Base-by-base conservation (phyloP, 108 stramenopile genomes). In the Cylindrotheca closterium region DNA sequence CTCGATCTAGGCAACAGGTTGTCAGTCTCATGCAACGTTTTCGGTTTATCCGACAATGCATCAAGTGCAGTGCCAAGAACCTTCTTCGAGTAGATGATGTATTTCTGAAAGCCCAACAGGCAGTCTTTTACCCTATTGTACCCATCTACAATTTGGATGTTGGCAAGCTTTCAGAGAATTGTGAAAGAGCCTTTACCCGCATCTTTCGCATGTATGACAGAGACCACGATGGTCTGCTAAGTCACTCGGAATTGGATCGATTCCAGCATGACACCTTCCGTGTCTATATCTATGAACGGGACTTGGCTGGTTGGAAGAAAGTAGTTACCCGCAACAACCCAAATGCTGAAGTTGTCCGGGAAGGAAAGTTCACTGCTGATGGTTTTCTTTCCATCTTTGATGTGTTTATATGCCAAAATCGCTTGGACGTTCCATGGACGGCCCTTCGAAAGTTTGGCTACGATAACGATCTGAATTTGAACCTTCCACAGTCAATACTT, bases 351-450 rank as follows among this genome's bases (percentile, higher is more conserved):
- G 77, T 86, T 12, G 56, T 87, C 15, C 70, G 77, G 8, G 80
- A 91, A 47, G 83, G 83, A 54, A 88, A 85, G 62, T 87, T 92
- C 53, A 88, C 91, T 0, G 68, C 81, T n/a, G 74, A 70, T 7
- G 91, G 91, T 18, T 92, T 92, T 65, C 66, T 86, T 51, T 77
- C 83, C 47, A 88, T 92, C 47, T 88, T 88, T 62, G 91, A 92
- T 68, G 82, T 88, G 29, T 92, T 88, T 26, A 84, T 92, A 51
- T 73, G 71, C 55, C 87, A 92, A 51, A 89, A 92, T 74, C 75
- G 84, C 59, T 74, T 88, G 58, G 91, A 92, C 63, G 83, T 87
- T 12, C 85, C 85, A 21, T 92, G 91, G 91, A 70, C 79, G 76
- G 84, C 84, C 2, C 59, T 92, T 47, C 79, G 91, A 60, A 72